Evolutionary conservation across 106 monocot species (phyloP), one percentile per base, ranked within the genome.

Genomic region (Dactylorhiza incarnata): DNA sequence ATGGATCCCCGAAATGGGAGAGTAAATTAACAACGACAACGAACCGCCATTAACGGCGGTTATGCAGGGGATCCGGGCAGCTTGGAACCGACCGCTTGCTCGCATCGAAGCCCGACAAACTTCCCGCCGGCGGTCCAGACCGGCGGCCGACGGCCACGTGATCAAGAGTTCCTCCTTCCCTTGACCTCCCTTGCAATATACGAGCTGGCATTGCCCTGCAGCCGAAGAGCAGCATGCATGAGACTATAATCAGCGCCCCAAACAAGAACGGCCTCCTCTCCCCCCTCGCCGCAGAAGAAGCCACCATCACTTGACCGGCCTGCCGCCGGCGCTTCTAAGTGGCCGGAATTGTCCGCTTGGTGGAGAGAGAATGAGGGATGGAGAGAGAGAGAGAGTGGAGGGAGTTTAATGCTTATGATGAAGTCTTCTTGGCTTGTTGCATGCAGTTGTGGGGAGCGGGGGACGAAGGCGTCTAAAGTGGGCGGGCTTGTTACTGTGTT

Each of bases 21-120:
- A 0, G 53, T 11, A 11, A 53, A 14, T 53, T 53, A 3, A 3
- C 15, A 53, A 53, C 16, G 12, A 53, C n/a, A n/a, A n/a, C 12
- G 12, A 53, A 10, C 9, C 12, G 13, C 12, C 53, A 61, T 67
- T 37, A 67, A 25, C 67, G 67, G 67, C 67, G 67, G 76, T 85
- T 85, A 70, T 85, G 85, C 22, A 85, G 78, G 26, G 78, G 85
- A 59, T 85, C 82, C 29, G 85, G 85, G 78, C 82, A 85, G 78
- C 82, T 85, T 14, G 82, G 82, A 14, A 85, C 61, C 66, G 25
- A 19, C n/a, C 85, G 85, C 51, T 85, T 82, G 75, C 72, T 82
- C 5, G 76, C 78, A 8, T 49, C 72, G 11, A 77, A 43, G 16
- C 25, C 75, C 22, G 22, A 25, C 17, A 6, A 23, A 6, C 22